Evolutionary conservation across 768 basidiomycete genomes (phyloP), one percentile per base, ranked within the genome.

Genomic region (Boletus pseudopeckii): DNA sequence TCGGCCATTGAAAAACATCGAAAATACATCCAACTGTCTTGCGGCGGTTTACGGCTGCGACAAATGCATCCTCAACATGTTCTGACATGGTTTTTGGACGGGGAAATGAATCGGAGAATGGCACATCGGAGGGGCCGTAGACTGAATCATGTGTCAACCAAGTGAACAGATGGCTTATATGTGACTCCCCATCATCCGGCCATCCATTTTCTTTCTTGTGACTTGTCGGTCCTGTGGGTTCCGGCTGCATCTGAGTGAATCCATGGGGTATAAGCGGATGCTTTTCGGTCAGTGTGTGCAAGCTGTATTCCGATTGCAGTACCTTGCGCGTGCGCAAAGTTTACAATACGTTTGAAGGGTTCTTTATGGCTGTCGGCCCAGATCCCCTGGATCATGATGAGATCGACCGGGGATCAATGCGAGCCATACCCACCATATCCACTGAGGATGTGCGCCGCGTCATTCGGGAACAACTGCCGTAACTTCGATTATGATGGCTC

Each of bases 301-400:
- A 94, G 80, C 65, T 94, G 92, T 32, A 94, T 77, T 1, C 88
- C 92, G 26, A 93, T 83, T 45, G 79, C 75, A 1, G 84, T 79
- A 9, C 82, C 85, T 44, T 90, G 86, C 0, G 80, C 72, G 61
- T 90, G 88, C 15, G 77, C 77, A 63, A 92, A 92, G 53, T 88
- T 75, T 46, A 90, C 85, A 50, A 92, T 83, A 30, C 83, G 78
- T 63, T 81, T 82, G 37, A 90, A 69, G 14, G 85, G 82, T 32
- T 75, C 80, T 41, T 90, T 85, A 50, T 93, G 92, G 3, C 77
- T 77, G 64, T 93, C 90, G 2, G 75, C 70, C 90, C 91, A 93
- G 20, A 93, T 71, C 1, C 84, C 85, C 78, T 83, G 48, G 1
- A 53, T 28, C 10, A 13, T 15, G 36, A 45, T 48, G 30, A 51